Evolutionary conservation across 2,329 filamentous ascomycete species (phyloP), one percentile per base, ranked within the genome.

Genomic region (Hawksworthiomyces lignivorus): DNA sequence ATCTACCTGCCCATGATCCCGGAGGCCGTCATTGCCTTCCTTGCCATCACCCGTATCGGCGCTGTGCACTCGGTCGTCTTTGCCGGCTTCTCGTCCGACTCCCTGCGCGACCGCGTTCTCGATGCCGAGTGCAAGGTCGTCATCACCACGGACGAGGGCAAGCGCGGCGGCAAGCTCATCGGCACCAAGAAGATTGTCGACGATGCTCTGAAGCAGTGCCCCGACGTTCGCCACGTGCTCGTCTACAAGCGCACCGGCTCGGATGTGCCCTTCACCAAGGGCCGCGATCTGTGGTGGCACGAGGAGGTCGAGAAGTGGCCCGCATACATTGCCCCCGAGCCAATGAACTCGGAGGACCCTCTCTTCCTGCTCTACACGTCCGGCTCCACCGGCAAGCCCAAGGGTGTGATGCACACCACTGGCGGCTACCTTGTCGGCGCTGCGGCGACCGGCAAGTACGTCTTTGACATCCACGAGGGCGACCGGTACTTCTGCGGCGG

Each of bases 1-100:
- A 85, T 98, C 52, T 98, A 98, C 71, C 70, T 98, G 51, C 92
- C 92, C 62, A 98, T 98, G 92, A 95, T 98, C 63, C 92, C 92
- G 43, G 90, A 98, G 66, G 92, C 92, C 7, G 57, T 98, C 45
- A 73, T 98, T 56, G 84, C 92, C 41, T 86, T 98, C 64, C 73
- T 98, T 43, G 92, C 92, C 47, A 94, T 89, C 64, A 70, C 82
- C 28, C 87, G 92, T 59, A 94, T 98, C 54, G 92, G 92, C 48
- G 92, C 92, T 30, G 77, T 98, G 18, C 92, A 98, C 76, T 97
- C 92, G 0, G 90, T 98, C 42, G 84, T 98, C 51, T 98, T 98
- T 58, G 92, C 92, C 43, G 92, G 92, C 46, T 98, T 98, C 75
- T 96, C 89, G 22, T 85, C 90, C 44, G 90, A 96, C 64, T 97